Base-by-base conservation (phyloP, 2,329 filamentous ascomycete genomes). In the Monosporascus sp. region DNA sequence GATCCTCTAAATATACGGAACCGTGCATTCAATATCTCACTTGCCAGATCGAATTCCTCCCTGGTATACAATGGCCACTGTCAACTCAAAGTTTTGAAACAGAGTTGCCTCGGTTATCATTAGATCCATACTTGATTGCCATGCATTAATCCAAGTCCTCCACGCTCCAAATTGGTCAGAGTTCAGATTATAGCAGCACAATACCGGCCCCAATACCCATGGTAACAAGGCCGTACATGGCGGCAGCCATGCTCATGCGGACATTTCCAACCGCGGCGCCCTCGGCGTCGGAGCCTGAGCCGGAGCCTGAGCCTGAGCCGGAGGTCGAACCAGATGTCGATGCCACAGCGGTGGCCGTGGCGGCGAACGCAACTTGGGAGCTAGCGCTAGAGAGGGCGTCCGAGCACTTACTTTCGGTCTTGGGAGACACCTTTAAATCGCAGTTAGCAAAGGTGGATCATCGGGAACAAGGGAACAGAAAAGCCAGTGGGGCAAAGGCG, bases 171-270 rank as follows among this genome's bases (percentile, higher is more conserved):
- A 26, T 37, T 37, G 22, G 31, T 22, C 14, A 41, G 37, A n/a
- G 45, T 17, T 22, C 17, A 17, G n/a, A 5, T 76, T 80, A 84
- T 69, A 84, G 64, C 56, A 75, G 66, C 54, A 83, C 65, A 78
- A 84, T 80, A 54, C 70, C 73, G 40, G 75, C 79, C 63, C 80
- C 80, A 15, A 74, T 74, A 49, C 69, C 73, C 66, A 78, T 73
- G 37, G 80, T 79, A n/a, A 78, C 74, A 22, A 77, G 61, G 55
- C 78, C 68, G 68, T 82, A 82, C 54, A 78, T 63, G 58, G 76
- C 74, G 49, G 78, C 78, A 49, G 71, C 68, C 61, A 81, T 71
- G 53, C 76, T 49, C 51, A 74, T 66, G 41, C 71, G 65, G 24
- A 69, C 64, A 15, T 66, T 64, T 48, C 71, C 68, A 43, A 70